These are phyloP conservation scores for Bipolaris gigantea DNA, from an alignment of 2,329 filamentous ascomycete species.

Conservation along the genomic window DNA sequence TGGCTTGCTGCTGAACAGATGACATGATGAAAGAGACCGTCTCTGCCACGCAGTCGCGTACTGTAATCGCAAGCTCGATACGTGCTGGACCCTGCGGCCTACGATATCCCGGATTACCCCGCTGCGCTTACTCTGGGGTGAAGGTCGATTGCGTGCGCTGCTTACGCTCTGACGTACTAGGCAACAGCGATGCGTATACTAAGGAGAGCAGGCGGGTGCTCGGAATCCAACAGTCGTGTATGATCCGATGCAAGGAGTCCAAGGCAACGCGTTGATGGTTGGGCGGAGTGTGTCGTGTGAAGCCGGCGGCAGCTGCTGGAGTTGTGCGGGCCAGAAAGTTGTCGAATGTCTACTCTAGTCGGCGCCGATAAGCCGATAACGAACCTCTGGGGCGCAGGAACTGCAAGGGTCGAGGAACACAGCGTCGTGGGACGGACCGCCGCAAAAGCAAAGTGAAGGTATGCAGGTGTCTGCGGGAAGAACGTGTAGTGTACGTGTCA, in stretches of 20 bases:
- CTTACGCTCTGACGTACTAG: slow-evolving; percentile 5
- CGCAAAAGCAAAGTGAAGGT: slow-evolving; percentile 3
- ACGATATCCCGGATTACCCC: slow-evolving; percentile 10
- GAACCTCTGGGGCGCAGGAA: slow-evolving; percentile 21
- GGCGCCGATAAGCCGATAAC: slow-evolving; percentile 43
- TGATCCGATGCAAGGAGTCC: not conserved
- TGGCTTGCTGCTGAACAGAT: slow-evolving; percentile 30
- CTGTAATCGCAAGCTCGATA: not conserved
- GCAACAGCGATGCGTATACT: slow-evolving; percentile 8
- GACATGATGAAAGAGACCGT: slow-evolving; percentile 26
- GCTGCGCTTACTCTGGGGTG: slow-evolving; percentile 7
- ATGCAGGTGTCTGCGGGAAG: not conserved
- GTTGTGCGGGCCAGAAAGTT: slow-evolving; percentile 29
- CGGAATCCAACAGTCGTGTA: not conserved
- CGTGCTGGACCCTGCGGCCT: not conserved
- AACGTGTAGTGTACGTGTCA: slow-evolving; percentile 15
- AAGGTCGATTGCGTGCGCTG: slow-evolving; percentile 6
- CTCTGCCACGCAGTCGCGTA: not conserved
- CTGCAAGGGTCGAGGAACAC: slow-evolving; percentile 4
- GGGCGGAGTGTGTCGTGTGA: not conserved
- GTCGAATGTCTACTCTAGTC: slow-evolving; percentile 20
- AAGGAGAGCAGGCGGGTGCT: slow-evolving; percentile 1
- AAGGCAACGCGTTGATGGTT: not conserved
- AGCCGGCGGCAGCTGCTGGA: slow-evolving; percentile 8
- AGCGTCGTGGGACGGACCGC: not conserved